Conservation (phyloP, 2,329 filamentous ascomycete species). For the Colletotrichum sp. region DNA sequence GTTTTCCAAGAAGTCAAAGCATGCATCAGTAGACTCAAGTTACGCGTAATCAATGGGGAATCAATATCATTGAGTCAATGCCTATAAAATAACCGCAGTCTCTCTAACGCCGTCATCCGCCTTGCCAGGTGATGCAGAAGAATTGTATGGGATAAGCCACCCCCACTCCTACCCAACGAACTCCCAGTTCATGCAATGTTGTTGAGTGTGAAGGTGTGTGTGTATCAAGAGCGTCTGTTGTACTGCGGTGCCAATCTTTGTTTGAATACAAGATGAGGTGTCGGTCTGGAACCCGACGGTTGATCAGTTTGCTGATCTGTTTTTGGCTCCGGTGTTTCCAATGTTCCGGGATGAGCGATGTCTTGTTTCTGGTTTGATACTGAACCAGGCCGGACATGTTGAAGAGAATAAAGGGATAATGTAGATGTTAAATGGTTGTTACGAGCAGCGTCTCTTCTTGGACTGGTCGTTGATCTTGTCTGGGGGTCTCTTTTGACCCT, state of each 20-base stretch:
- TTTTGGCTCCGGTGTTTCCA: background rate
- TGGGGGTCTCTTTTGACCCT: background rate
- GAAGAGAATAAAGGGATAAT: background rate
- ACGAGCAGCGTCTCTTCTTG: background rate
- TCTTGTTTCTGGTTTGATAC: background rate
- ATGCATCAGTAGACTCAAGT: background rate
- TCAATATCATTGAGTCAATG: slow-evolving; percentile 19
- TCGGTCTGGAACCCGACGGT: background rate
- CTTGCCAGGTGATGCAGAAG: slow-evolving; percentile 20
- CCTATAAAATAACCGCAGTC: slow-evolving; percentile 13
- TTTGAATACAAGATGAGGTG: slow-evolving; percentile 3
- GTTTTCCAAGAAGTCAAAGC: background rate
- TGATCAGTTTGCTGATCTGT: background rate
- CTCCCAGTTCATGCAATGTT: slow-evolving; percentile 21
- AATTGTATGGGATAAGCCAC: slow-evolving; percentile 3
- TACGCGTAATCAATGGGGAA: background rate
- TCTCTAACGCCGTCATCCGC: slow-evolving; percentile 20
- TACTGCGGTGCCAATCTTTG: background rate
- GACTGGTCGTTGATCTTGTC: background rate
- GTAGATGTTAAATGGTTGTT: background rate
- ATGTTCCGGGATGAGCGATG: background rate
- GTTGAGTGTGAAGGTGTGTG: background rate
- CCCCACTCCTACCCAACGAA: background rate
- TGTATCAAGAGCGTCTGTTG: background rate
- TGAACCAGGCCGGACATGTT: background rate